A percentile compares a stretch with the other conserved stretches of the same genome.
Evolutionary conservation across 2,329 filamentous ascomycete genomes (phyloP).

Genomic region (Alternaria sp.): DNA sequence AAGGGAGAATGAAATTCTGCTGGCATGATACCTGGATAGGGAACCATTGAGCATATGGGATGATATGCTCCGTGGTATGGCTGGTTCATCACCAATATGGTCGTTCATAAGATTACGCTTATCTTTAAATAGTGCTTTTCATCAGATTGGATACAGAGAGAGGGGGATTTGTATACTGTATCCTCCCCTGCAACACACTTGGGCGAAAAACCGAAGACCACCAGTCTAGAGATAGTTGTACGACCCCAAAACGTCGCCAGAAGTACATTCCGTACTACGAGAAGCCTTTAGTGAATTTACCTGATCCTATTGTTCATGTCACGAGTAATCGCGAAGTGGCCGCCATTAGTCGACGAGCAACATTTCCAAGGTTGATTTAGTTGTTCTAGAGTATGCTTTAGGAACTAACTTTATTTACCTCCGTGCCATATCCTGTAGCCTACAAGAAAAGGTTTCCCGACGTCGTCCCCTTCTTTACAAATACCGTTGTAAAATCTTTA

Average conservation of each 20-base stretch:
- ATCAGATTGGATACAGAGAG: background rate
- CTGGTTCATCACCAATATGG: background rate
- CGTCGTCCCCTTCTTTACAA: no score
- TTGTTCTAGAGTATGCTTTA: background rate
- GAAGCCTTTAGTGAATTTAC: slow-evolving; percentile 34
- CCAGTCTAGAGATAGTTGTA: background rate
- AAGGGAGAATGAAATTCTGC: background rate
- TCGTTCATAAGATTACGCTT: background rate
- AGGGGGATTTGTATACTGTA: background rate
- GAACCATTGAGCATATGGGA: background rate
- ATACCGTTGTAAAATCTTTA: background rate
- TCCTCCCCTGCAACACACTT: background rate
- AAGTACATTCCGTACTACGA: slow-evolving; percentile 30
- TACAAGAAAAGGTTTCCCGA: background rate
- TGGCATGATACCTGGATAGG: background rate
- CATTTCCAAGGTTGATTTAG: background rate
- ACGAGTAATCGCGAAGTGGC: slow-evolving; percentile 23
- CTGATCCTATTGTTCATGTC: slow-evolving; percentile 23
- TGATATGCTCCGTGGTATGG: background rate
- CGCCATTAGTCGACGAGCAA: slow-evolving; percentile 6
- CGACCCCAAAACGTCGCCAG: background rate
- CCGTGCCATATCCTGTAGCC: background rate
- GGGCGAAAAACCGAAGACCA: background rate
- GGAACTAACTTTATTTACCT: background rate
- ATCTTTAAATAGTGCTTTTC: background rate